A percentile compares a stretch with the other conserved stretches of the same genome.
These are phyloP conservation scores for Phaeotremella fagi DNA, from an alignment of 768 basidiomycete genomes.

Conservation along the genomic window DNA sequence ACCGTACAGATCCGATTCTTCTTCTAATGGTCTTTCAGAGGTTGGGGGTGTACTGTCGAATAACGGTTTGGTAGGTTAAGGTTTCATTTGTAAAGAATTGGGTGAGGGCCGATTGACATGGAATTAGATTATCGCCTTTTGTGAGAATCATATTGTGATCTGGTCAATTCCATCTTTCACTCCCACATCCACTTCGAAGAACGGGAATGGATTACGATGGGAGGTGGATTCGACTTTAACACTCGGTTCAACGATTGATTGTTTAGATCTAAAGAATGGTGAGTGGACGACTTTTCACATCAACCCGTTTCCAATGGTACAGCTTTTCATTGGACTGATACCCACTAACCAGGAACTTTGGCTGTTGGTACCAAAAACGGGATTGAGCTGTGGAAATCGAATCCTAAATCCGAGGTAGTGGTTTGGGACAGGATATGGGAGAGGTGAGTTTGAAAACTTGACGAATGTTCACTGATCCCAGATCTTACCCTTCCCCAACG, in stretches of 20 bases:
- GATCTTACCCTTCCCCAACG: constrained; percentile 15
- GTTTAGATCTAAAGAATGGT: constrained; percentile 28
- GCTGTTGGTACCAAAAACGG: constrained; percentile 26
- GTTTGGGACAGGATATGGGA: constrained; percentile 43
- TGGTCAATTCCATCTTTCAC: constrained; percentile 19
- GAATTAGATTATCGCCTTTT: constrained; percentile 37
- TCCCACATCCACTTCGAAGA: not conserved
- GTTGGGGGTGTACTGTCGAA: too few species aligned
- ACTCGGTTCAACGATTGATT: constrained; percentile 15
- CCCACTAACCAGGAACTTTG: constrained; percentile 23
- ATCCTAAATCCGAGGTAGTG: constrained; percentile 24
- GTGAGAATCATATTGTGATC: constrained; percentile 27
- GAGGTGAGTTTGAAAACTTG: constrained; percentile 19
- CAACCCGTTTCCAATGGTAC: not conserved
- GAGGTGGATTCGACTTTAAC: constrained; percentile 28
- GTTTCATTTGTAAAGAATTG: not conserved
- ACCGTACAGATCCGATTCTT: not conserved
- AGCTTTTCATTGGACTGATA: constrained; percentile 2
- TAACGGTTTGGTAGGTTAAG: too few species aligned
- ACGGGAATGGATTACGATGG: too few species aligned
- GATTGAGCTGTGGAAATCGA: constrained; percentile 34
- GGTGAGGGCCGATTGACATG: constrained; percentile 2
- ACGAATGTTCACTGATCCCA: constrained; percentile 3
- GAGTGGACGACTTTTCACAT: not conserved
- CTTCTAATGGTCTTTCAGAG: not conserved